Evolutionary conservation across 352 stramenopile genomes (phyloP).

Genomic region (Globisporangium cystogenes): DNA sequence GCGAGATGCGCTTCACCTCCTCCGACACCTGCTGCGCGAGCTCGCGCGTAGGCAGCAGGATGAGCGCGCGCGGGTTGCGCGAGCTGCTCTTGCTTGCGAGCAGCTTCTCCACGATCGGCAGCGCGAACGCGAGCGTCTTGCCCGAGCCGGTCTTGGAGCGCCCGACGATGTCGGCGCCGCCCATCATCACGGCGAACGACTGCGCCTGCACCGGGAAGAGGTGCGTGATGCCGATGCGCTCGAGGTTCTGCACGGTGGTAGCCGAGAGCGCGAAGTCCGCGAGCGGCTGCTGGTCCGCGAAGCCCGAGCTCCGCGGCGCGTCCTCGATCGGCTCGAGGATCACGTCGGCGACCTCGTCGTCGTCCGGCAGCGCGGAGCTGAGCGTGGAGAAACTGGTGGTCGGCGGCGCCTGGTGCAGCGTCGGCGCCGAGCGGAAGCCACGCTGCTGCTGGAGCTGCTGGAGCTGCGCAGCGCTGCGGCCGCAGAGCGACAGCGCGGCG

Average conservation of each 20-base stretch:
- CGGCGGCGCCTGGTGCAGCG: not conserved
- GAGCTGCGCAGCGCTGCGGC: not conserved
- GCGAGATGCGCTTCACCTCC: constrained; percentile 80
- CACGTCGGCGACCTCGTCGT: constrained; percentile 35
- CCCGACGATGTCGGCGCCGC: constrained; percentile 70
- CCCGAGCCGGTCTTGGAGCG: constrained; percentile 78
- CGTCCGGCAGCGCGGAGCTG: not conserved
- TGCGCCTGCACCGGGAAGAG: constrained; percentile 81
- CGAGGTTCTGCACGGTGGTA: constrained; percentile 51
- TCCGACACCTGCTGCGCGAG: constrained; percentile 96
- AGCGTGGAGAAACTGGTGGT: constrained; percentile 9
- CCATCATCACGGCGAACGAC: constrained; percentile 81
- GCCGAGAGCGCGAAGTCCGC: constrained; percentile 60
- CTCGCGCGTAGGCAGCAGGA: constrained; percentile 97
- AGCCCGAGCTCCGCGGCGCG: constrained; percentile 27
- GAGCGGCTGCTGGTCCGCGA: constrained; percentile 69
- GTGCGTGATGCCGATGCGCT: constrained; percentile 63
- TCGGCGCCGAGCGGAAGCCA: not conserved
- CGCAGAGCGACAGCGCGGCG: not conserved
- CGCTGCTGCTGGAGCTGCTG: not conserved
- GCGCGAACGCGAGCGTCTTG: constrained; percentile 60
- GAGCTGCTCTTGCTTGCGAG: constrained; percentile 26
- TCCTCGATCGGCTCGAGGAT: constrained; percentile 33
- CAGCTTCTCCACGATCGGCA: constrained; percentile 78
- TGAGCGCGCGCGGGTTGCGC: constrained; percentile 85